Base-by-base conservation (phyloP, 345 rosid species). In the Pistacia atlantica region DNA sequence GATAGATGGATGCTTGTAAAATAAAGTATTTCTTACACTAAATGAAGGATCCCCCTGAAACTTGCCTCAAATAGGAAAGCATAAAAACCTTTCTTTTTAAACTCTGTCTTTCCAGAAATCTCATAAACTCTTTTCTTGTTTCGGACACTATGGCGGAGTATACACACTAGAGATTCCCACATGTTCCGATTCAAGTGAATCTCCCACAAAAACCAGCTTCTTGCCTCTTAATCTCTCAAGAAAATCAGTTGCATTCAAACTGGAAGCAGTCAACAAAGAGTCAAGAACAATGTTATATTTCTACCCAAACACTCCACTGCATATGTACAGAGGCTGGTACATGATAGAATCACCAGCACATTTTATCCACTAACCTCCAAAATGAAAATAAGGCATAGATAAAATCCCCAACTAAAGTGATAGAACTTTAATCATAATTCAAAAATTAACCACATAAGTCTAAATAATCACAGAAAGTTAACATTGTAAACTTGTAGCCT, bases 101-200 rank as follows among this genome's bases (percentile, higher is more conserved):
- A 93, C 51, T 91, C 94, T 1, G 72, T 86, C 80, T 86, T 87
- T 63, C 98, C 96, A 0, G 93, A 89, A 58, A 92, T 86, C 85
- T 95, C 98, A 38, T 84, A 84, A 10, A 95, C 95, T 74, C 84
- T 83, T 77, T 86, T 87, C 94, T 87, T 91, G 81, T 89, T 78
- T 75, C 75, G 75, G 78, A 91, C 60, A 69, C 93, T 87, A 55
- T 87, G 84, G 35, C 91, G 84, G 65, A 95, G 96, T 62, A 93
- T 89, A 78, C 98, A 95, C 65, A 93, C 95, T 64, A 95, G 87
- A 58, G 99, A 95, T 75, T 95, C 91, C 98, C 97, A 95, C 97
- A 95, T 90, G 84, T 95, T 95, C 76, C 98, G 69, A 80, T 90
- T 92, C 65, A 94, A 94, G 83, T 0, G 99, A 95, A 76, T 95